These are phyloP conservation scores for Cladophialophora psammophila DNA, from an alignment of 2,329 filamentous ascomycete genomes.

Conservation along the genomic window DNA sequence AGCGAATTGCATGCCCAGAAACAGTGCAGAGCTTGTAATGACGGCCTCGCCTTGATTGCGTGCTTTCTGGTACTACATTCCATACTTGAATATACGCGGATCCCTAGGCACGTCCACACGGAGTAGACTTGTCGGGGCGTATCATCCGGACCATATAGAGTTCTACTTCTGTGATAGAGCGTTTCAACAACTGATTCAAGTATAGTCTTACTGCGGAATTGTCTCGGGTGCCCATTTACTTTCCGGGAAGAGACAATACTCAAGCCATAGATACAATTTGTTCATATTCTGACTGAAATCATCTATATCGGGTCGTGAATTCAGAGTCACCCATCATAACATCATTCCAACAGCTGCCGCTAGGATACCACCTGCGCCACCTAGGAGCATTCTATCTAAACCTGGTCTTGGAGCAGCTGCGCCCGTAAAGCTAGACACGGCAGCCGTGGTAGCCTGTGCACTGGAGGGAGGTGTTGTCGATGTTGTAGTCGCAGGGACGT, in stretches of 20 bases:
- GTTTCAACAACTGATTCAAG: too few relatives aligned
- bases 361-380: neutral
- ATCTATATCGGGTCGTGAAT: too few relatives aligned
- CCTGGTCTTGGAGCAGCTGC: neutral
- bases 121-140: neutral
- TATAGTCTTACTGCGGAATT: too few relatives aligned
- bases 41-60: neutral
- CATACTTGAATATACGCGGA: neutral
- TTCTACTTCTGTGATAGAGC: too few relatives aligned
- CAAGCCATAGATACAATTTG: too few relatives aligned
- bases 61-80: neutral
- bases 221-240: too few relatives aligned
- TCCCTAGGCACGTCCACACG: neutral
- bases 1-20: neutral
- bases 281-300: too few relatives aligned
- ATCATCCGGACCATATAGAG: too few relatives aligned
- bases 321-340: neutral
- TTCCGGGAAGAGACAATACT: too few relatives aligned
- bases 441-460: neutral
- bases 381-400: neutral
- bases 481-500: neutral
- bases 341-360: neutral
- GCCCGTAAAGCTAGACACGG: neutral
- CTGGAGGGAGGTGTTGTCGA: neutral
- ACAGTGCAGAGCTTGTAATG: neutral